Evolutionary conservation across 148 eudicot species (phyloP).

Genomic region (Selenicereus undatus): DNA sequence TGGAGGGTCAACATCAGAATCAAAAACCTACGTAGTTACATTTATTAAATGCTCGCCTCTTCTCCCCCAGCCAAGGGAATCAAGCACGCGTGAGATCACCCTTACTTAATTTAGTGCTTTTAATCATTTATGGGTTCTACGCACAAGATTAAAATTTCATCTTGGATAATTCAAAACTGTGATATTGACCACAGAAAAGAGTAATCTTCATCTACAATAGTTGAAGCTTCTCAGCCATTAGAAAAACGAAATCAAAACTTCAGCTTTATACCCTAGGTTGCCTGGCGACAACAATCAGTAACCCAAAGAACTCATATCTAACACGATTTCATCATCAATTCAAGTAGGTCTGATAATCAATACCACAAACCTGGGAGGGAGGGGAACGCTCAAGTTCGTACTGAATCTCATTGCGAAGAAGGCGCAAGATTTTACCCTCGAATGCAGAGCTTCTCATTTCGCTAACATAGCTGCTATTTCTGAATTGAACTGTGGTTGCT

Average conservation of each 20-base stretch:
- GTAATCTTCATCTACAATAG: too few species aligned
- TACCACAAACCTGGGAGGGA: slow-evolving; percentile 35
- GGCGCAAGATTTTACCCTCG: slow-evolving; percentile 55
- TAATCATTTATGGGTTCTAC: neutral
- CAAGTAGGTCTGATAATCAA: neutral
- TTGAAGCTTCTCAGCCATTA: neutral
- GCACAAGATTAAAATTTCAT: neutral
- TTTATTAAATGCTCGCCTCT: too few species aligned
- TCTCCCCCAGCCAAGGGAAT: too few species aligned
- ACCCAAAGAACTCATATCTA: neutral
- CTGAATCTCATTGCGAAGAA: slow-evolving; percentile 72
- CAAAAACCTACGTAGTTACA: neutral
- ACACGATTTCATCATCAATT: neutral
- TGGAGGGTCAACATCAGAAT: neutral
- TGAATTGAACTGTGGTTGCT: slow-evolving; percentile 22
- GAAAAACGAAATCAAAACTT: too few species aligned
- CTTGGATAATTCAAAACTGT: neutral
- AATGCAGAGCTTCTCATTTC: slow-evolving; percentile 69
- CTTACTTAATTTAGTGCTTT: neutral
- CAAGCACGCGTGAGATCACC: neutral
- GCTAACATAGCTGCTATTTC: slow-evolving; percentile 29
- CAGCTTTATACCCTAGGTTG: too few species aligned
- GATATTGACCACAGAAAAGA: neutral
- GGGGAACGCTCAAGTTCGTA: slow-evolving; percentile 61
- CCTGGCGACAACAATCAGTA: too few species aligned